Evolutionary conservation across 805 yeast genomes (phyloP).

Genomic region (Pichia gijzeniarum): DNA sequence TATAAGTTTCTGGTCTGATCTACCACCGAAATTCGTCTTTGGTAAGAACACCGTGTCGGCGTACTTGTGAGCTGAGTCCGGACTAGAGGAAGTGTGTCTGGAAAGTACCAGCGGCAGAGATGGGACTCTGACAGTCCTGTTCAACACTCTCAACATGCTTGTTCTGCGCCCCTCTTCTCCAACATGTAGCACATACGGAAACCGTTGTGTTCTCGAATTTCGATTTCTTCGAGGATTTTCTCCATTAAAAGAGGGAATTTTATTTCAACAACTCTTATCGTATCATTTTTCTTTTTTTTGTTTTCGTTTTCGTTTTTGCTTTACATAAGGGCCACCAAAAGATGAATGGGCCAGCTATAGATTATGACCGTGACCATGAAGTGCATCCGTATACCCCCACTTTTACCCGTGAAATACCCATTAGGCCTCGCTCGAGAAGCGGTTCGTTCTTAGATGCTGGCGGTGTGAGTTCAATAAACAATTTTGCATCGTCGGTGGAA

Average conservation of each 20-base stretch:
- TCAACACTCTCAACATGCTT: too few species aligned
- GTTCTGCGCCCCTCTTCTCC: too few species aligned
- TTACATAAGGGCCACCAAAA: too few species aligned
- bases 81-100: not conserved
- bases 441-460: constrained; percentile 32
- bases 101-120: not conserved
- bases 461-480: constrained; percentile 32
- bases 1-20: constrained; percentile 44
- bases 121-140: too few species aligned
- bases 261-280: too few species aligned
- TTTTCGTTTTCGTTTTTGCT: too few species aligned
- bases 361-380: not conserved
- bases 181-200: too few species aligned
- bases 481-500: constrained; percentile 31
- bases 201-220: too few species aligned
- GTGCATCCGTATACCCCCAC: not conserved
- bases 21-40: constrained; percentile 56
- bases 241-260: too few species aligned
- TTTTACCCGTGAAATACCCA: not conserved
- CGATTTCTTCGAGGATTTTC: too few species aligned
- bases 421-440: constrained; percentile 18
- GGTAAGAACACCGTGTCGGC: constrained; percentile 44
- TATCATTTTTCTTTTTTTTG: too few species aligned
- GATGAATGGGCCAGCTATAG: too few species aligned
- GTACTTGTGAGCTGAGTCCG: constrained; percentile 8